phyloP scores from a whole-genome alignment of 805 yeast genomes.

The Candida loeiensis region DNA sequence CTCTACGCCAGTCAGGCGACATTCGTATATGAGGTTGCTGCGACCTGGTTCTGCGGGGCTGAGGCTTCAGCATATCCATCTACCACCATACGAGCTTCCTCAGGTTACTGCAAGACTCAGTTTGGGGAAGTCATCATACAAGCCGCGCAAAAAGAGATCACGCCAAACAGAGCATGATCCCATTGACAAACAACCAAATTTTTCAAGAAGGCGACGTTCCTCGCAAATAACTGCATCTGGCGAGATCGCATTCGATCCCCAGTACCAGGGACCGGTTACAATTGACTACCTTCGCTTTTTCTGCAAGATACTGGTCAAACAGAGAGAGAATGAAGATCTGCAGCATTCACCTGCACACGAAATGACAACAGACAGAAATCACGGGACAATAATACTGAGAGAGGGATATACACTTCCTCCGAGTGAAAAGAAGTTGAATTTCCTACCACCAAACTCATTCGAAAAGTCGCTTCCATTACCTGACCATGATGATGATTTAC shows the following conservation, averaged over 20 bases:
- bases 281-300: slow-evolving; percentile 34
- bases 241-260: slow-evolving; percentile 23
- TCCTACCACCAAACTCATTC: slow-evolving; percentile 13
- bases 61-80: slow-evolving; percentile 12
- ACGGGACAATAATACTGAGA: too few species aligned
- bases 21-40: not conserved
- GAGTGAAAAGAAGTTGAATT: too few species aligned
- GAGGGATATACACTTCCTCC: too few species aligned
- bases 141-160: not conserved
- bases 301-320: slow-evolving; percentile 26
- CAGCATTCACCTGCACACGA: too few species aligned
- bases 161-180: not conserved
- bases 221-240: slow-evolving; percentile 26
- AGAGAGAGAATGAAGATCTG: slow-evolving; percentile 12
- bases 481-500: slow-evolving; percentile 11
- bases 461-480: slow-evolving; percentile 32
- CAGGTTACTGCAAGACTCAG: slow-evolving; percentile 13
- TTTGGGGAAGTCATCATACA: not conserved
- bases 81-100: slow-evolving; percentile 23
- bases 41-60: not conserved
- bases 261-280: slow-evolving; percentile 36
- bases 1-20: slow-evolving; percentile 2
- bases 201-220: slow-evolving; percentile 21
- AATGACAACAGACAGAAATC: too few species aligned
- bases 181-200: not conserved